Base-by-base conservation (phyloP, 2,329 filamentous ascomycete genomes). In the Xylaria sp. region DNA sequence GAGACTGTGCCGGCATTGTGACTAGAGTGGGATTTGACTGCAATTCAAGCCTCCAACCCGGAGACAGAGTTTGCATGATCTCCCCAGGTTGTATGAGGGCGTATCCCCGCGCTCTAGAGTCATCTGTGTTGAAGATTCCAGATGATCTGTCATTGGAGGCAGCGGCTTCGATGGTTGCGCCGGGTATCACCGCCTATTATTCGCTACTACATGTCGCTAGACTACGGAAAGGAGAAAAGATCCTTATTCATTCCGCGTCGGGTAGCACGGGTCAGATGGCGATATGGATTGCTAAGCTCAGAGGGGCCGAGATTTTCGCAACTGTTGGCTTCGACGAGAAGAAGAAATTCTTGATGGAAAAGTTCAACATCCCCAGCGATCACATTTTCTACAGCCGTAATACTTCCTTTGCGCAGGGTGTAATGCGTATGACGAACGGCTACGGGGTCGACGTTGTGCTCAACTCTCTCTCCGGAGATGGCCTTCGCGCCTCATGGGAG, bases 361-460 rank as follows among this genome's bases (percentile, higher is more conserved):
- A 63, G 0, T 80, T 78, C 40, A 71, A 70, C 3, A 77, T 82
- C 11, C 73, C 76, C 0, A 66, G 69, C 4, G 70, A 74, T 10
- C 79, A 79, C 57, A 78, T 82, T 15, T 77, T 81, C 61, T 75
- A 74, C 42, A 77, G 74, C 58, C 70, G 77, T 10, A 74, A 79
- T 56, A 73, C 70, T 0, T 74, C 74, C 0, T 81, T 81, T 54
- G 75, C 74, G 0, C 61, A 74, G 23, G 77, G 75, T 4, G 63
- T 80, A 20, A 69, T 75, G 60, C 71, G 73, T 11, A 62, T 74
- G 1, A 80, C 77, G 6, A 67, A 73, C n/a, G 74, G 77, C 15
- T 66, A 72, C n/a, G 79, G 78, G 28, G 77, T 80, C 20, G 77
- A 80, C 42, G 73, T 80, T 1, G 75, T 79, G 13, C 63, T 80